Percentiles rank a stretch among this genome's conserved stretches.
These are phyloP conservation scores for Termitomyces sp. DNA, from an alignment of 768 basidiomycete genomes.

Conservation along the genomic window DNA sequence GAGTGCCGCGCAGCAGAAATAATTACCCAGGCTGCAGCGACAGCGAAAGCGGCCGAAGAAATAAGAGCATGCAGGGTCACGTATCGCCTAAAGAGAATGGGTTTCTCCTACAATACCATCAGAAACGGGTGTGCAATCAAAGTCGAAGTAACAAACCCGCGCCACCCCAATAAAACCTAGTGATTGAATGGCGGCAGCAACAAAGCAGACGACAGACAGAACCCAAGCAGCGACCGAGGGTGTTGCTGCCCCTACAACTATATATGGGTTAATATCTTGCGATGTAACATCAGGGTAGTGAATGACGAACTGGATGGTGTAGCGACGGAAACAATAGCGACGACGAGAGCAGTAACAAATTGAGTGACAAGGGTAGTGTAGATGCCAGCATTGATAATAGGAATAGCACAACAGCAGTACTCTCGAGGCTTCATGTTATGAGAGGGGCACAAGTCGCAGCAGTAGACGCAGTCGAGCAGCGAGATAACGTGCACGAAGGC, in stretches of 20 bases:
- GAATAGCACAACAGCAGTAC: slow-evolving; percentile 93
- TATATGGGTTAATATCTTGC: slow-evolving; percentile 3
- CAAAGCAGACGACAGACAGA: slow-evolving; percentile 73
- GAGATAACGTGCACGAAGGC: not conserved
- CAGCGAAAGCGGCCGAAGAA: slow-evolving; percentile 60
- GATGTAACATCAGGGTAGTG: not conserved
- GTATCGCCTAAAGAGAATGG: slow-evolving; percentile 64
- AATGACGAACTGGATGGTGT: slow-evolving; percentile 71
- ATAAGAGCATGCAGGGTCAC: slow-evolving; percentile 59
- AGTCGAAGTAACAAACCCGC: slow-evolving; percentile 43
- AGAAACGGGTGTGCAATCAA: not conserved
- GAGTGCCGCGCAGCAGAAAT: slow-evolving; percentile 77
- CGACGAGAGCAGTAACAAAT: slow-evolving; percentile 57
- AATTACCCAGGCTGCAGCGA: slow-evolving; percentile 79
- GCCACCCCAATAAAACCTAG: slow-evolving; percentile 86
- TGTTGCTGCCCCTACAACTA: slow-evolving; percentile 85
- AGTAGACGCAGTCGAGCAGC: not conserved
- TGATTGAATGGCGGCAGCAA: slow-evolving; percentile 72
- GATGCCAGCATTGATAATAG: slow-evolving; percentile 86
- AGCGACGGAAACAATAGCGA: slow-evolving; percentile 70
- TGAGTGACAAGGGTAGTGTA: slow-evolving; percentile 80
- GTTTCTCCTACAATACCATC: slow-evolving; percentile 51
- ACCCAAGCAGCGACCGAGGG: slow-evolving; percentile 74
- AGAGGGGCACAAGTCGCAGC: not conserved
- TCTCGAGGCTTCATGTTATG: slow-evolving; percentile 69